Evolutionary conservation across 352 stramenopile genomes (phyloP).

Genomic region (Elongisporangium anandrum): DNA sequence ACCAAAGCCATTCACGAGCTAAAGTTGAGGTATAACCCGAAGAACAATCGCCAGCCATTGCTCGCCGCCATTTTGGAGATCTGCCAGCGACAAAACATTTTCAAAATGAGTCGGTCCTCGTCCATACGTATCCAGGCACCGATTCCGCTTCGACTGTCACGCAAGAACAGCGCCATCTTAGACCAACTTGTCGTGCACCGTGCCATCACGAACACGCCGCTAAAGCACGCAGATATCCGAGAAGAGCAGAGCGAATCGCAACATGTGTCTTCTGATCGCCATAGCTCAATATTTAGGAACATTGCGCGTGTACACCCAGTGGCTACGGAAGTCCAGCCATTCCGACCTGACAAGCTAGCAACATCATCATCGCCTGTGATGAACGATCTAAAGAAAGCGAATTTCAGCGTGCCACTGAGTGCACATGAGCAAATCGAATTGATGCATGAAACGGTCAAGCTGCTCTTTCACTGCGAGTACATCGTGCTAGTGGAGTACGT

Average conservation of each 20-base stretch:
- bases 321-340: neutral
- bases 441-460: slow-evolving; percentile 1
- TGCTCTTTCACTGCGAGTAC: slow-evolving; percentile 40
- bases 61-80: neutral
- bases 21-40: neutral
- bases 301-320: neutral
- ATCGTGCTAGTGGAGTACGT: slow-evolving; percentile 18
- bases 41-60: neutral
- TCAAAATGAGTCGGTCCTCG: neutral
- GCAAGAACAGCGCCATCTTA: neutral
- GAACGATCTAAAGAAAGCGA: neutral
- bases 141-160: neutral
- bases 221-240: neutral
- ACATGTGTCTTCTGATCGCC: neutral
- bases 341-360: neutral
- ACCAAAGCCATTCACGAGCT: neutral
- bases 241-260: neutral
- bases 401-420: neutral
- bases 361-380: neutral
- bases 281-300: neutral
- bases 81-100: neutral
- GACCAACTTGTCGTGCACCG: neutral
- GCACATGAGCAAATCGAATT: neutral
- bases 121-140: neutral
- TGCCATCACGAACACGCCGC: neutral